These are phyloP conservation scores for Excoecaria cochinchinensis DNA, from an alignment of 345 rosid genomes.

Conservation along the genomic window DNA sequence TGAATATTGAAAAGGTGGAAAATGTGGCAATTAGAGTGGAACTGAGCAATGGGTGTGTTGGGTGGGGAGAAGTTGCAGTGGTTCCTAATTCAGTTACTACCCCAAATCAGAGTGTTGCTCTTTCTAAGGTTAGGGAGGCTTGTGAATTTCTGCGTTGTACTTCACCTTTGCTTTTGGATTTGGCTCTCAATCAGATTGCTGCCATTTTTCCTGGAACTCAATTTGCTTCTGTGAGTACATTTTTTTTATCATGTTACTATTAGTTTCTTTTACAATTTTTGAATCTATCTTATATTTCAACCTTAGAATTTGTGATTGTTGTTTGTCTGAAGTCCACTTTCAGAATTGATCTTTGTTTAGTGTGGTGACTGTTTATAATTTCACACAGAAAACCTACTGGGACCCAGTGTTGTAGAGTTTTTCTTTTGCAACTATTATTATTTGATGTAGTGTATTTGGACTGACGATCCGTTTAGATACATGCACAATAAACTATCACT, in stretches of 20 bases:
- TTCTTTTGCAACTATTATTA: too few species aligned
- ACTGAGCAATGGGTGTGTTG: slow-evolving; percentile 64
- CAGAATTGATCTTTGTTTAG: not conserved
- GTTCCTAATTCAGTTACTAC: slow-evolving; percentile 64
- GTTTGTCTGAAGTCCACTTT: too few species aligned
- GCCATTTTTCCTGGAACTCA: slow-evolving; percentile 62
- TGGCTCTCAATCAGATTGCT: slow-evolving; percentile 41
- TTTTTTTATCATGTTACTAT: not conserved
- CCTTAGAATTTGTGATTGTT: too few species aligned
- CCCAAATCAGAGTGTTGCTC: slow-evolving; percentile 65
- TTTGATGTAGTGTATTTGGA: too few species aligned
- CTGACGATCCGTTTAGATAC: too few species aligned
- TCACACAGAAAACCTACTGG: too few species aligned
- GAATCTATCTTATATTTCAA: too few species aligned
- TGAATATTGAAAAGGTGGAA: slow-evolving; percentile 59
- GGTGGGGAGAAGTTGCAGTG: slow-evolving; percentile 88
- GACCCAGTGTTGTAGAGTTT: too few species aligned
- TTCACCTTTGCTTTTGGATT: slow-evolving; percentile 41
- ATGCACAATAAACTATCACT: too few species aligned
- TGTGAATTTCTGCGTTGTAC: slow-evolving; percentile 46
- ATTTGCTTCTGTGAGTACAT: slow-evolving; percentile 72
- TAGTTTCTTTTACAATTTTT: too few species aligned
- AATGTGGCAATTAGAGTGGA: slow-evolving; percentile 74
- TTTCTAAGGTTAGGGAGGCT: slow-evolving; percentile 62
- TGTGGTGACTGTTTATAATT: slow-evolving; percentile 10